phyloP scores from a whole-genome alignment of 768 basidiomycete genomes.

The Dacryopinax spathularia region DNA sequence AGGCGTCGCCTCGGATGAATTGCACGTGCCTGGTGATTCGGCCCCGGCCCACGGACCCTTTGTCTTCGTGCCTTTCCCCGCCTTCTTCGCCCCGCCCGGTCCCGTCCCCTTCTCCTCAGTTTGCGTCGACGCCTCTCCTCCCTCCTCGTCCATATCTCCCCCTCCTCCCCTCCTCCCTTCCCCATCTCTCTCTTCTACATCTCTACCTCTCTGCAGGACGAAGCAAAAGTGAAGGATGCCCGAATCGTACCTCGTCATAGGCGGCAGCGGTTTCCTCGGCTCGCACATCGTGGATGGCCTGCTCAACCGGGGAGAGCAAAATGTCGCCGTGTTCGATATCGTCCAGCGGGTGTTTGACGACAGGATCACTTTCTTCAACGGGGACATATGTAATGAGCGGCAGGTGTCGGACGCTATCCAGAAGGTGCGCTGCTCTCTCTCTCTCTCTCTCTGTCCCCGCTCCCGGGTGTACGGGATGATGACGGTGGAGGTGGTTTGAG shows the following conservation, averaged over 20 bases:
- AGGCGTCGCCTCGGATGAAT: too few relatives aligned
- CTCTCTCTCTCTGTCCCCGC: not conserved
- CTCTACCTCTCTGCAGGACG: too few relatives aligned
- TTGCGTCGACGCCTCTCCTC: too few relatives aligned
- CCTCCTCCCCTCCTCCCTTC: too few relatives aligned
- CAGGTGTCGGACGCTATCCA: slow-evolving; percentile 57
- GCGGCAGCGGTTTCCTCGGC: slow-evolving; percentile 86
- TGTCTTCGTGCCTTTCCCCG: too few relatives aligned
- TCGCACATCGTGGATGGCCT: slow-evolving; percentile 82
- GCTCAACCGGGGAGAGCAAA: slow-evolving; percentile 52
- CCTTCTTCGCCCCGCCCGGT: too few relatives aligned
- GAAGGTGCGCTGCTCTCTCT: slow-evolving; percentile 38
- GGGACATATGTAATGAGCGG: slow-evolving; percentile 69
- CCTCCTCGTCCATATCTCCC: too few relatives aligned
- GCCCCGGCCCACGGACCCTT: too few relatives aligned
- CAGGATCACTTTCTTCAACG: slow-evolving; percentile 76
- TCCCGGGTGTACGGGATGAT: not conserved
- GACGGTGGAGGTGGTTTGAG: not conserved
- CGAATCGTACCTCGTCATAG: slow-evolving; percentile 81
- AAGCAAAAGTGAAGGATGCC: too few relatives aligned
- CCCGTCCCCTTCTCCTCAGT: too few relatives aligned
- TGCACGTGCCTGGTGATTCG: too few relatives aligned
- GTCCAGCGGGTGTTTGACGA: slow-evolving; percentile 67
- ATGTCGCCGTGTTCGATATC: slow-evolving; percentile 78
- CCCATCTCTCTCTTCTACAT: too few relatives aligned